Evolutionary conservation across 2,329 filamentous ascomycete species (phyloP), one percentile per base, ranked within the genome.

Genomic region (Aureobasidium pullulans): DNA sequence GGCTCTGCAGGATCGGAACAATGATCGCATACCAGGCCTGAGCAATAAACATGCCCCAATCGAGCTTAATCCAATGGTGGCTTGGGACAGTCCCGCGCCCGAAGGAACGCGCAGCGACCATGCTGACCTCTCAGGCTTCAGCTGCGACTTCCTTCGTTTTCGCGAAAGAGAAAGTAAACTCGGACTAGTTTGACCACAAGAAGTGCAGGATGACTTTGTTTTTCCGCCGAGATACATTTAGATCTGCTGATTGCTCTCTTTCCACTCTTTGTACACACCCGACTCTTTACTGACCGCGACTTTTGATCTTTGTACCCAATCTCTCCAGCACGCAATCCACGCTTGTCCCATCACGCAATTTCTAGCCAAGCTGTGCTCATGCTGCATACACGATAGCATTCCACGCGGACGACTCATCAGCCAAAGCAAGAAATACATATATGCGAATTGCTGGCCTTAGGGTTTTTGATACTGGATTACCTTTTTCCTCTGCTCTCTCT

Each of bases 301-400:
- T 16, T 42, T 43, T 23, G 32, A 10, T 43, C 49, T 32, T 19
- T 32, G 11, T 19, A n/a, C 16, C 50, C 37, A 43, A 43, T 54
- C 50, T 39, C 19, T 32, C 29, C 29, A 54, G 50, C 50, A 54
- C 50, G 50, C 50, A 54, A 54, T 54, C 50, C 37, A 42, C 48
- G 36, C 47, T 49, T 49, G 47, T 28, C 11, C 6, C 23, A 54
- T 54, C 50, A 54, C 50, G 50, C 50, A 43, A 54, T 54, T 40
- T 31, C 39, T 28, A n/a, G 50, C 50, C 50, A 43, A 53, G 49
- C 31, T 36, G 19, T 36, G 15, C 49, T 50, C 48, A 50, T 50
- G 6, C 48, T 37, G 34, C 48, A 50, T 39, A 39, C 36, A 28
- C 48, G 48, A 40, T 37, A 39, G 23, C 48, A 40, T 11, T 16